phyloP scores from a whole-genome alignment of 2,329 filamentous ascomycete genomes.

The Colletotrichum gigasporum region DNA sequence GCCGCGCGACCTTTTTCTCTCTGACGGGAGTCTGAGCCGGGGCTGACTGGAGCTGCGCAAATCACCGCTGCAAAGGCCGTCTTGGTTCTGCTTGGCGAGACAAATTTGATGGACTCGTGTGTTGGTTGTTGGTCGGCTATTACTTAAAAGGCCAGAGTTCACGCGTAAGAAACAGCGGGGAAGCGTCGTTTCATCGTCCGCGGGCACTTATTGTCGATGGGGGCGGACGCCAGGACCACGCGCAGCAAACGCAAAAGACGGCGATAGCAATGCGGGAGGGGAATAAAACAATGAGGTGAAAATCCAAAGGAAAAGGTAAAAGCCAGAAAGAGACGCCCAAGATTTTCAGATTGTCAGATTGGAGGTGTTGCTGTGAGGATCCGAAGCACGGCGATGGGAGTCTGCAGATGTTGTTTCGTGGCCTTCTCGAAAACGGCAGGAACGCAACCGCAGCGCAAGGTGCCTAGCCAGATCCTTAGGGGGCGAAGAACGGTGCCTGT shows the following conservation, averaged over 20 bases:
- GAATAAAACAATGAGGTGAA: neutral
- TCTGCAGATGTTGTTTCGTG: slow-evolving; percentile 26
- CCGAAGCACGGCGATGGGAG: neutral
- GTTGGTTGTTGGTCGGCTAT: neutral
- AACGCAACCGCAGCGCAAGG: neutral
- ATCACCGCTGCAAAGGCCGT: neutral
- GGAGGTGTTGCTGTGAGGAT: neutral
- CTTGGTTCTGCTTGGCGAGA: slow-evolving; percentile 15
- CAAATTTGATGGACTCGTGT: neutral
- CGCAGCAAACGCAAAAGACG: neutral
- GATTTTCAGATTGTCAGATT: neutral
- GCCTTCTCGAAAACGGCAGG: slow-evolving; percentile 30
- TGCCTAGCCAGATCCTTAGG: neutral
- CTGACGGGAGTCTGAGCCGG: neutral
- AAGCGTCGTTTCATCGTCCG: slow-evolving; percentile 19
- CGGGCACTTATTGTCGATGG: slow-evolving; percentile 9
- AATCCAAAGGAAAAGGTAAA: slow-evolving; percentile 1
- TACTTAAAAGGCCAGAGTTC: slow-evolving; percentile 22
- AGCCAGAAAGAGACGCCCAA: neutral
- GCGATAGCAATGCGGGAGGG: too few species aligned
- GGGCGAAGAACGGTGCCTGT: neutral
- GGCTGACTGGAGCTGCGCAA: neutral
- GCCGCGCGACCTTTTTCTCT: neutral
- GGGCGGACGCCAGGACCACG: slow-evolving; percentile 8
- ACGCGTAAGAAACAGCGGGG: slow-evolving; percentile 25